These are phyloP conservation scores for Lactarius hatsudake DNA, from an alignment of 768 basidiomycete species.

Conservation along the genomic window DNA sequence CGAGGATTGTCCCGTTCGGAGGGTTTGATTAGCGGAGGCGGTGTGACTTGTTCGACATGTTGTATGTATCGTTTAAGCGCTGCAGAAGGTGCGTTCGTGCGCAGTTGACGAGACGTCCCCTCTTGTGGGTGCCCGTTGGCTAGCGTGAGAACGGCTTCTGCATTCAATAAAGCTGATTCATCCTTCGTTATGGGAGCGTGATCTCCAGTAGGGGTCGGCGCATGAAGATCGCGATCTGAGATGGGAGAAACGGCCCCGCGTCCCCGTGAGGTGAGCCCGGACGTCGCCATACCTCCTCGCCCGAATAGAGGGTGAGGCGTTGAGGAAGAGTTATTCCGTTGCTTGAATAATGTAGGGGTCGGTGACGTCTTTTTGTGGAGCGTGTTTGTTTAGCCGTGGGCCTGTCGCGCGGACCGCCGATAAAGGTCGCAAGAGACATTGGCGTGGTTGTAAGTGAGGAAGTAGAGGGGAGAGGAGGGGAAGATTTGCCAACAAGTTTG, in stretches of 20 bases:
- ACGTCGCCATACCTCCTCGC: constrained; percentile 70
- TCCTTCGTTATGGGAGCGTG: constrained; percentile 20
- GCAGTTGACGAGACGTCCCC: constrained; percentile 9
- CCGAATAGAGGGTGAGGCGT: constrained; percentile 76
- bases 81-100: constrained; percentile 7
- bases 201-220: constrained; percentile 1
- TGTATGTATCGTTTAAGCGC: constrained; percentile 25
- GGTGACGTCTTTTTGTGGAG: constrained; percentile 65
- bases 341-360: constrained; percentile 66
- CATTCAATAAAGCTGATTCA: background rate
- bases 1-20: constrained; percentile 5
- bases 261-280: constrained; percentile 51
- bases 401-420: constrained; percentile 76
- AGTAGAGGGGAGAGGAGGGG: constrained; percentile 1
- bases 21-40: constrained; percentile 3
- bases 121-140: background rate
- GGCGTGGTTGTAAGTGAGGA: constrained; percentile 37
- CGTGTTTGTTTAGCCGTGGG: constrained; percentile 68
- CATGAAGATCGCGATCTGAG: constrained; percentile 1
- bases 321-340: constrained; percentile 45
- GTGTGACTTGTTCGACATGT: constrained; percentile 18
- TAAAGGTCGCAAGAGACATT: constrained; percentile 77
- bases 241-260: constrained; percentile 12
- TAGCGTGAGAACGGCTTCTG: background rate
- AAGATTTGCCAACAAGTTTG: constrained; percentile 12